Evolutionary conservation across 2,329 filamentous ascomycete species (phyloP).

Genomic region (Colletotrichum trifolii): DNA sequence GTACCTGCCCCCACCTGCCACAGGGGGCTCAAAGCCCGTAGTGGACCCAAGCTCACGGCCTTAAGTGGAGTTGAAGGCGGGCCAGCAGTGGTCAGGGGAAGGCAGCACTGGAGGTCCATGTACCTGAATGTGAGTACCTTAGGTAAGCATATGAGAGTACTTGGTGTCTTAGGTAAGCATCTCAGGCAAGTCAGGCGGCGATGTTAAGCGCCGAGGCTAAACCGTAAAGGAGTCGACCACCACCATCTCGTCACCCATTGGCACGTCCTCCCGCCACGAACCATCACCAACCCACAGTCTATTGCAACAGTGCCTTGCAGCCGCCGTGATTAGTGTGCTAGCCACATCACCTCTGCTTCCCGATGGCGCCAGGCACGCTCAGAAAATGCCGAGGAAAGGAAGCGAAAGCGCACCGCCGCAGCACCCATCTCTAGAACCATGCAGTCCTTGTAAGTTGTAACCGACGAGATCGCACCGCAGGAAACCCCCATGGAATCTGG

Average conservation of each 20-base stretch:
- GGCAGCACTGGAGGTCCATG: too few species aligned
- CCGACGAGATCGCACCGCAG: not conserved
- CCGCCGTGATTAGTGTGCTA: constrained; percentile 15
- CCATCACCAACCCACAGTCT: too few species aligned
- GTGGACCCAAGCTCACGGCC: constrained; percentile 16
- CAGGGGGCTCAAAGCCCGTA: not conserved
- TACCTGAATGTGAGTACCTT: too few species aligned
- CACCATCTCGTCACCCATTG: not conserved
- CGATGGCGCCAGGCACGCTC: constrained; percentile 4
- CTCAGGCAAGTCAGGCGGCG: not conserved
- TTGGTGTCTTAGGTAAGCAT: too few species aligned
- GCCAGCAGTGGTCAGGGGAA: too few species aligned
- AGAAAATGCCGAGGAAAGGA: not conserved
- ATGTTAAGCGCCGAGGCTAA: constrained; percentile 29
- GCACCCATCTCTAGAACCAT: constrained; percentile 8
- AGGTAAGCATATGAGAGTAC: too few species aligned
- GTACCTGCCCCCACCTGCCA: too few species aligned
- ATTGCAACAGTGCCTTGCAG: constrained; percentile 1
- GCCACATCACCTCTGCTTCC: not conserved
- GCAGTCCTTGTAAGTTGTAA: too few species aligned
- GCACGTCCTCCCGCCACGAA: too few species aligned
- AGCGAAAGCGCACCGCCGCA: constrained; percentile 21
- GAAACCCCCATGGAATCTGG: not conserved
- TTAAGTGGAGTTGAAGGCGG: constrained; percentile 2
- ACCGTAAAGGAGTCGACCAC: constrained; percentile 13